Percentiles rank a stretch among this genome's conserved stretches.
Conservation (phyloP, 2,329 filamentous ascomycete species). For the Cadophora luteo-olivacea region DNA sequence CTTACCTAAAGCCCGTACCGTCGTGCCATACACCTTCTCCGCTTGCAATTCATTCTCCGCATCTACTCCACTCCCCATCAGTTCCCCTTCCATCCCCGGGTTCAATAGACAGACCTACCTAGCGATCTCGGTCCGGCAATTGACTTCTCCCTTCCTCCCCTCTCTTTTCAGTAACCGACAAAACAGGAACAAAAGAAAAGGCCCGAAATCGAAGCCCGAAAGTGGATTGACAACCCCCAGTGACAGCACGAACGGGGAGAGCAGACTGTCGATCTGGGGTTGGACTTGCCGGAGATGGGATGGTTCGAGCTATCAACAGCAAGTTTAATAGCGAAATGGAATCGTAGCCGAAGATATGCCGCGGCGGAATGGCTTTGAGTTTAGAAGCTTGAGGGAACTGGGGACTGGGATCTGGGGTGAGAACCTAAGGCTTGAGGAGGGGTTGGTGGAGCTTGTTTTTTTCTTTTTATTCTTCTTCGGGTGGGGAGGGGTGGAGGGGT, state of each 20-base stretch:
- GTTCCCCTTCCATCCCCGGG: background rate
- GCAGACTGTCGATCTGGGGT: background rate
- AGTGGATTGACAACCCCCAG: background rate
- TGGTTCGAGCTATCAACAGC: background rate
- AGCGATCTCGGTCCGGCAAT: background rate
- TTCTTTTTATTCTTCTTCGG: too few species aligned
- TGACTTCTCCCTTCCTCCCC: background rate
- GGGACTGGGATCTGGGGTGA: background rate
- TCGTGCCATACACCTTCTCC: too few species aligned
- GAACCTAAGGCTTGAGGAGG: background rate
- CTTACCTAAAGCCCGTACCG: background rate
- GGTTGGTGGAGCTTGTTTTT: background rate
- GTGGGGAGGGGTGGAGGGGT: too few species aligned
- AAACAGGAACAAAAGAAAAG: background rate
- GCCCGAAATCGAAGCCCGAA: background rate
- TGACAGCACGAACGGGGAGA: background rate
- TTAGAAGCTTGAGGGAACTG: background rate
- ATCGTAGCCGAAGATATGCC: background rate
- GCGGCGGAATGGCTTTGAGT: background rate
- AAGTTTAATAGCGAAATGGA: too few species aligned
- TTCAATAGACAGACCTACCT: too few species aligned
- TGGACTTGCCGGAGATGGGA: background rate
- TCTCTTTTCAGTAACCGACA: background rate
- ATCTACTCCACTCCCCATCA: background rate
- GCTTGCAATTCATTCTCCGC: too few species aligned